Base-by-base conservation (phyloP, 495 filamentous ascomycete species). In the Penicillium crystallinum region DNA sequence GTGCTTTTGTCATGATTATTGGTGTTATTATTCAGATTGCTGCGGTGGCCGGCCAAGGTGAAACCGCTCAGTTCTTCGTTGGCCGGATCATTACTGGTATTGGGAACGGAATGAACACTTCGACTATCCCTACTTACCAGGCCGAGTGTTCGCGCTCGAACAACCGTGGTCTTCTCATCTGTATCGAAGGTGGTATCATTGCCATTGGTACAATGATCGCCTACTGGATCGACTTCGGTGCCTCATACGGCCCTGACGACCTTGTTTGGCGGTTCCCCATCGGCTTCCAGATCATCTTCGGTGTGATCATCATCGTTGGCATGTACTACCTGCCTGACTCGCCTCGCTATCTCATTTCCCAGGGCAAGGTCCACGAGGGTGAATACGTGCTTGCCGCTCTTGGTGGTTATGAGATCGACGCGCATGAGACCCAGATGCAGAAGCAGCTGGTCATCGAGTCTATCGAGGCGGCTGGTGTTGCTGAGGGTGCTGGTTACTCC, bases 161-260 rank as follows among this genome's bases (percentile, higher is more conserved):
- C 58, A 91, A 91, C 65, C 81, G 89, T 57, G 89, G 89, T 50
- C 81, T 90, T 4, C 69, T 91, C 42, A 90, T 95, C 63, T 91
- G 88, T 70, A 90, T 92, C 48, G 87, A 91, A 61, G 89, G 89
- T 56, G 84, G 81, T 57, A 76, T 83, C 53, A 90, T 91, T 54
- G 88, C 88, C 36, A 88, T 91, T 47, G 89, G 89, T 43, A 74
- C 70, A 46, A 65, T 86, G 56, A 87, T 91, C 37, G 86, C 87
- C 10, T 91, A 91, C 70, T 93, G 89, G 89, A 82, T 93, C 53
- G 87, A 91, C 55, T 93, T 87, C 56, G 89, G 88, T 31, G 81
- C 85, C 19, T 81, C 80, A 11, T 92, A 86, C 39, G 86, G 84
- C 3, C 78, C 80, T 2, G 55, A 68, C 7, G 78, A 83, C 56